These are phyloP conservation scores for Termitomyces sp. DNA, from an alignment of 768 basidiomycete genomes.

Conservation along the genomic window DNA sequence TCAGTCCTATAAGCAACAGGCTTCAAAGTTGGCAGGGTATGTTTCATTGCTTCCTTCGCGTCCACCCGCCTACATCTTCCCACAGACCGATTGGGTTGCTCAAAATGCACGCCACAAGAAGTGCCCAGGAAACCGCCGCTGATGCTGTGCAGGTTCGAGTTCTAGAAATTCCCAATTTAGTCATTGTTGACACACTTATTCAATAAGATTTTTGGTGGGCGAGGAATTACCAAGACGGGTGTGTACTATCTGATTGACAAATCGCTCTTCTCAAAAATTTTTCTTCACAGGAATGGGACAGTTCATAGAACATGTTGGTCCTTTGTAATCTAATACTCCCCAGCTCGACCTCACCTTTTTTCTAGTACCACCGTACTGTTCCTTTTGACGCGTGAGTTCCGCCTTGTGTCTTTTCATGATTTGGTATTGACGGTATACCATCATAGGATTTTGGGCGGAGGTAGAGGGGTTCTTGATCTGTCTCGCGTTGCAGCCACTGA, in stretches of 20 bases:
- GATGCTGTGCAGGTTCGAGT: constrained; percentile 58
- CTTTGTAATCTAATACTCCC: background rate
- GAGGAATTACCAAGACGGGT: constrained; percentile 80
- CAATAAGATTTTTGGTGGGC: constrained; percentile 71
- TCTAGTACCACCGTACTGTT: constrained; percentile 58
- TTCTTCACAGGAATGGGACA: constrained; percentile 47
- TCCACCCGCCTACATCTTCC: constrained; percentile 1
- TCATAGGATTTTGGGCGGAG: constrained; percentile 62
- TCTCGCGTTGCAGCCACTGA: background rate
- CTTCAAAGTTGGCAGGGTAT: constrained; percentile 68
- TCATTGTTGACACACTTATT: constrained; percentile 1
- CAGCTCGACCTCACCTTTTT: constrained; percentile 19
- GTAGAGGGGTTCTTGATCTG: constrained; percentile 19
- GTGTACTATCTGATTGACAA: constrained; percentile 12
- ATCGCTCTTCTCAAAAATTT: background rate
- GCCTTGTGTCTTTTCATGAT: background rate
- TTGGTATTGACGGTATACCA: background rate
- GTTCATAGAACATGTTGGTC: constrained; percentile 61
- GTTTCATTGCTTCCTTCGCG: constrained; percentile 7
- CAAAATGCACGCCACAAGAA: constrained; percentile 63
- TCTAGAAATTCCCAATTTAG: background rate
- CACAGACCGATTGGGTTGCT: constrained; percentile 61
- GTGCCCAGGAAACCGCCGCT: constrained; percentile 60
- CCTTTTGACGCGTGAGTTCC: constrained; percentile 53
- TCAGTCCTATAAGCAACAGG: constrained; percentile 70